A percentile compares a stretch with the other conserved stretches of the same genome.
Evolutionary conservation across 2,329 filamentous ascomycete genomes (phyloP).

Genomic region (Aspergillus unguis): DNA sequence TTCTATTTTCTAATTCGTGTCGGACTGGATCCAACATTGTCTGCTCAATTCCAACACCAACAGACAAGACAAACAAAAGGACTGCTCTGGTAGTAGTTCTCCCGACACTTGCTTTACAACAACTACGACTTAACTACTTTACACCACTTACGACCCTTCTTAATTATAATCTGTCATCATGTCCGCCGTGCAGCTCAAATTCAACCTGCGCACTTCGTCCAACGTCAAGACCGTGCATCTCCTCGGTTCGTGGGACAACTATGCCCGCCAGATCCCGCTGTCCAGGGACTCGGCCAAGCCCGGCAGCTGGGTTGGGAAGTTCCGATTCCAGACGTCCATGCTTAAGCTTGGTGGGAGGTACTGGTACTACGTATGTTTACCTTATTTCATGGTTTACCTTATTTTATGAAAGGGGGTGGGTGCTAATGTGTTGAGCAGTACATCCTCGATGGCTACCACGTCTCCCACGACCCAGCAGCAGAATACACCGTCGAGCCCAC

Average conservation of each 20-base stretch:
- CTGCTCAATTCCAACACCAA: conserved; percentile 17
- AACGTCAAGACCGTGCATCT: conserved; percentile 97
- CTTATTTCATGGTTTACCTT: not conserved
- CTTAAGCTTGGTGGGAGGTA: conserved; percentile 87
- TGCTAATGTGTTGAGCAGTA: conserved; percentile 50
- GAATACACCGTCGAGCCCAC: conserved; percentile 90
- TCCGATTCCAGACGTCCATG: conserved; percentile 86
- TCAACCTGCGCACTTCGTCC: conserved; percentile 90
- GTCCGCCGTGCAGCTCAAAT: conserved; percentile 90
- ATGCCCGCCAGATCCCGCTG: conserved; percentile 88
- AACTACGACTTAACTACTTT: not conserved
- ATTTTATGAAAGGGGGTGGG: not conserved
- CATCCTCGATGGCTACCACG: conserved; percentile 98
- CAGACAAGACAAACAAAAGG: not conserved
- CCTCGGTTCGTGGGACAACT: conserved; percentile 97
- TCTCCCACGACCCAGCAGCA: conserved; percentile 91
- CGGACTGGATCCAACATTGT: conserved; percentile 31
- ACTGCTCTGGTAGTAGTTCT: conserved; percentile 31
- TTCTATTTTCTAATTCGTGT: conserved; percentile 24
- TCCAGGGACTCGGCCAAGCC: conserved; percentile 85
- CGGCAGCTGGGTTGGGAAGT: conserved; percentile 91
- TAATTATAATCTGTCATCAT: conserved; percentile 53
- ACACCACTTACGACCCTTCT: not conserved
- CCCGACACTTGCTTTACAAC: conserved; percentile 21
- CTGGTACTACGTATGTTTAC: conserved; percentile 81